A percentile compares a stretch with the other conserved stretches of the same genome.
Evolutionary conservation across 176 grass and related monocot genomes (phyloP).

Genomic region (Carex parvula): DNA sequence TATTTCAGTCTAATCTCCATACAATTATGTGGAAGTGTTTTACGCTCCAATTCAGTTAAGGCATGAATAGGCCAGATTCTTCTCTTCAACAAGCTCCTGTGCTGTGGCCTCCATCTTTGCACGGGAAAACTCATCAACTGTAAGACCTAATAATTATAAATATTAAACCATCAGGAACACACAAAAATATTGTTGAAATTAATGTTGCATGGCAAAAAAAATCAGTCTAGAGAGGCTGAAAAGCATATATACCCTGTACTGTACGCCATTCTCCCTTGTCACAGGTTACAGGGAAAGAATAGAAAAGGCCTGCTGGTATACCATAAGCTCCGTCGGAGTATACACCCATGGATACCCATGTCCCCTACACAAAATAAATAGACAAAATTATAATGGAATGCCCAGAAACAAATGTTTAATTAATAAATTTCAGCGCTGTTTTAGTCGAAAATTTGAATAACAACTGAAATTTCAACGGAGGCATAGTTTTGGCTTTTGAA

Average conservation of each 20-base stretch:
- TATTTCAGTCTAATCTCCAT: background rate
- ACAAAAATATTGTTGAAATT: background rate
- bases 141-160: conserved; percentile 34
- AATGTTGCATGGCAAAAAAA: background rate
- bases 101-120: conserved; percentile 48
- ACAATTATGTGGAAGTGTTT: background rate
- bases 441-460: background rate
- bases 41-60: conserved; percentile 13
- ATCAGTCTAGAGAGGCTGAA: background rate
- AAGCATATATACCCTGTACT: conserved; percentile 48
- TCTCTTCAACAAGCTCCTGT: conserved; percentile 56
- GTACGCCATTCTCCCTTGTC: conserved; percentile 59
- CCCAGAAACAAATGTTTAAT: too few relatives aligned
- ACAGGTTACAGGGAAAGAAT: conserved; percentile 63
- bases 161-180: background rate
- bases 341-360: conserved; percentile 82
- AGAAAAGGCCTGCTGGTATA: conserved; percentile 50
- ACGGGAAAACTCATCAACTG: conserved; percentile 47
- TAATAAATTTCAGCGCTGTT: background rate
- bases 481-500: too few relatives aligned
- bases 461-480: background rate
- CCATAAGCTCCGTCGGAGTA: conserved; percentile 60
- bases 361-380: conserved; percentile 34
- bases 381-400: background rate
- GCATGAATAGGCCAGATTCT: conserved; percentile 36